Evolutionary conservation across 345 rosid genomes (phyloP), one percentile per base, ranked within the genome.

Genomic region (Toxicodendron radicans): DNA sequence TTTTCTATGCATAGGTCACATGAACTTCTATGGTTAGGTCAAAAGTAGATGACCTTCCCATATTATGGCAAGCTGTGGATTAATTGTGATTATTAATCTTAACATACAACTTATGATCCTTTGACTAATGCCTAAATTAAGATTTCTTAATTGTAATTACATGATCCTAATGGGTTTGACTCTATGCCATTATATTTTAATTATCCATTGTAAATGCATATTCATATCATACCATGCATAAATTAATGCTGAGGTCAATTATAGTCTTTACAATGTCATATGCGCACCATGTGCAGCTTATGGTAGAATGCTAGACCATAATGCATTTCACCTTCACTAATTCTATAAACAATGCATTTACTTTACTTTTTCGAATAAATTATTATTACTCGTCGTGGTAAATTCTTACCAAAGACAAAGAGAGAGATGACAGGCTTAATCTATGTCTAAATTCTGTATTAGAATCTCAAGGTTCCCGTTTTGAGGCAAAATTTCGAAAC

Each of bases 11-110:
- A 64, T 30, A 61, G 18, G 43, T 27, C 73, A 66, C 70, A 60
- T 59, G 64, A 66, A 27, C 12, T 43, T 68, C 17, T 17, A 10
- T 59, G 45, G 30, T 11, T n/a, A 12, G 68, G 64, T 66, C 46
- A 33, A 58, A 61, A 51, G 12, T 12, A 45, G 64, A 41, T 35
- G 60, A 57, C 23, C 66, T 59, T 79, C 83, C 81, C 76, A 81
- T 77, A 65, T 69, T 54, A 38, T 79, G 67, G 79, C 61, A 51
- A 46, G 18, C 66, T 73, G 46, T 11, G 43, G 24, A 70, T 63
- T 69, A 78, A 53, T 64, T 23, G 11, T 11, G 20, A 48, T 75
- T n/a, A 68, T 14, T 49, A 71, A 33, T 38, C 30, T 64, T 46
- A 66, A 60, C 32, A 21, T 56, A 38, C 18, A 62, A 68, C 76